phyloP scores from a whole-genome alignment of 805 yeast species.

The Kazachstania kunashirensis region DNA sequence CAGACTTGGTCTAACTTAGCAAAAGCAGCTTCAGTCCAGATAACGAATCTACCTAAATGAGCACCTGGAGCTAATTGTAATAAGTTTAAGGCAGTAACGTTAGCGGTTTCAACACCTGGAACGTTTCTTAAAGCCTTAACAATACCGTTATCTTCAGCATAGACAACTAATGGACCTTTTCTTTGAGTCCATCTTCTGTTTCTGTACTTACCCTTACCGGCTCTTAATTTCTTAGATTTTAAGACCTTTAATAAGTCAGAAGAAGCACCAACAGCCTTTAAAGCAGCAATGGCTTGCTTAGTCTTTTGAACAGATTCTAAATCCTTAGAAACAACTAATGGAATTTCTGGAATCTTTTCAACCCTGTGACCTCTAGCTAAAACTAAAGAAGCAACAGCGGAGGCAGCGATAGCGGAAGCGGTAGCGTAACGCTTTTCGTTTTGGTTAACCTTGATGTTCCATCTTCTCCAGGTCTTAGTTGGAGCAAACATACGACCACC shows the following conservation, averaged over 20 bases:
- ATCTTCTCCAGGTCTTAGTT: slow-evolving; percentile 99
- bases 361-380: slow-evolving; percentile 99
- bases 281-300: slow-evolving; percentile 96
- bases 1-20: slow-evolving; percentile 93
- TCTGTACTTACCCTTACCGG: slow-evolving; percentile 99
- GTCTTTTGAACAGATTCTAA: slow-evolving; percentile 91
- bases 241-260: slow-evolving; percentile 95
- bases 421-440: slow-evolving; percentile 99
- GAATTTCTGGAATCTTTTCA: slow-evolving; percentile 96
- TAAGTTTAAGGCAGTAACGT: slow-evolving; percentile 85
- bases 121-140: slow-evolving; percentile 99
- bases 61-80: slow-evolving; percentile 99
- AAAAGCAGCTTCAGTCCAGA: slow-evolving; percentile 99
- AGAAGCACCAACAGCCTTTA: slow-evolving; percentile 98
- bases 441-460: slow-evolving; percentile 99
- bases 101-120: slow-evolving; percentile 98
- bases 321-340: slow-evolving; percentile 91
- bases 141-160: slow-evolving; percentile 94
- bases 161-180: slow-evolving; percentile 98
- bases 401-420: slow-evolving; percentile 98
- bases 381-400: slow-evolving; percentile 96
- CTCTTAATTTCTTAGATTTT: slow-evolving; percentile 97
- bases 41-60: slow-evolving; percentile 98
- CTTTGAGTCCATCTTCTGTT: slow-evolving; percentile 99
- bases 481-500: slow-evolving; percentile 99